Evolutionary conservation across 371 early-diverging fungal genomes (phyloP), one percentile per base, ranked within the genome.

Genomic region (Saksenaea vasiformis): DNA sequence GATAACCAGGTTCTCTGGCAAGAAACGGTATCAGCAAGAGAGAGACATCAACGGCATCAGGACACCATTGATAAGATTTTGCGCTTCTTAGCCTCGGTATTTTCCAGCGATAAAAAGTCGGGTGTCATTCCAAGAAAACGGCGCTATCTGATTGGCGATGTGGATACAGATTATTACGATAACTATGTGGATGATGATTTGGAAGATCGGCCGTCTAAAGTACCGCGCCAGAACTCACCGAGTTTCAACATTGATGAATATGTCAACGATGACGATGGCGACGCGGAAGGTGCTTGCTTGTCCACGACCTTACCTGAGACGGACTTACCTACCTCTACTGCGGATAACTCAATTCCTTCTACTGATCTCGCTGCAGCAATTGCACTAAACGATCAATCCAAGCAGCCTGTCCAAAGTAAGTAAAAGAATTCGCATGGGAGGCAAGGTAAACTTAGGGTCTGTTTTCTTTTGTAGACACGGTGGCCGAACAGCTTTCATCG

Each of bases 61-160:
- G 91, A 90, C 13, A 94, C 93, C 0, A 96, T 98, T 43, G 94
- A 97, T 79, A 97, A 95, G 74, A 92, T 94, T 17, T 56, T 93
- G 59, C 73, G 86, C 10, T 94, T 94, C 71, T 69, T 94, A 65
- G 93, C 93, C 0, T 86, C 91, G 3, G 87, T 94, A 19, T 93
- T 89, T 64, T 80, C 91, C 10, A 72, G 73, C 28, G 87, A 87
- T 4, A 82, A 86, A 41, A 82, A 77, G 59, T 60, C 79, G 31
- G 75, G 73, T 3, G 62, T 62, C 1, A 71, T 83, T 14, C 76
- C 85, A 1, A 79, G 80, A 61, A 86, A 86, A 41, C 69, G 79
- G 58, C 66, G 75, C 17, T 76, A 70, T 51, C 58, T 84, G 51
- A 39, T 83, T 24, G 78, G 76, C 0, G 72, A 74, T 31, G 62